These are phyloP conservation scores for Litchi chinensis DNA, from an alignment of 345 rosid species.

Conservation along the genomic window DNA sequence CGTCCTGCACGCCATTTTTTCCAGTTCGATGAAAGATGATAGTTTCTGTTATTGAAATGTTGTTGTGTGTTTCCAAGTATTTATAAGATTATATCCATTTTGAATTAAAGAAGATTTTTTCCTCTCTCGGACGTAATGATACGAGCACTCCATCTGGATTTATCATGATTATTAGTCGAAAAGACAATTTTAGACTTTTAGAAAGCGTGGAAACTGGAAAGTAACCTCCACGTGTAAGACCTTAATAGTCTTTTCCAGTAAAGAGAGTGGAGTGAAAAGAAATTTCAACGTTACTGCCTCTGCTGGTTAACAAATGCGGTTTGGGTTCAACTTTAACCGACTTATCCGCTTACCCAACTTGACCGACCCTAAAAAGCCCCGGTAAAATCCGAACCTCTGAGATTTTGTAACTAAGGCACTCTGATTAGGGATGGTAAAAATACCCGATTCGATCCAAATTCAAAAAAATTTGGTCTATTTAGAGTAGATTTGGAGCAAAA, in stretches of 20 bases:
- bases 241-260: neutral
- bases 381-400: neutral
- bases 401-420: too few species aligned
- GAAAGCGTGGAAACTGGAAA: neutral
- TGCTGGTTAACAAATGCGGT: neutral
- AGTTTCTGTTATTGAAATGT: neutral
- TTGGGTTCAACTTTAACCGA: neutral
- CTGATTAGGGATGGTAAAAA: too few species aligned
- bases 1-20: constrained; percentile 77
- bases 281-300: neutral
- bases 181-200: neutral
- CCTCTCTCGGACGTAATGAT: neutral
- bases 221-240: neutral
- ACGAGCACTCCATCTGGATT: neutral
- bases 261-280: neutral
- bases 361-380: neutral
- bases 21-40: neutral
- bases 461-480: too few species aligned
- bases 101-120: constrained; percentile 16
- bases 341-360: too few species aligned
- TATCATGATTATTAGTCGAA: neutral
- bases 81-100: constrained; percentile 13
- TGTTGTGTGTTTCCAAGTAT: neutral
- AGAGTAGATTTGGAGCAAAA: too few species aligned
- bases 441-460: too few species aligned